These are phyloP conservation scores for Dittrichia graveolens DNA, from an alignment of 129 eudicot species.

Conservation along the genomic window DNA sequence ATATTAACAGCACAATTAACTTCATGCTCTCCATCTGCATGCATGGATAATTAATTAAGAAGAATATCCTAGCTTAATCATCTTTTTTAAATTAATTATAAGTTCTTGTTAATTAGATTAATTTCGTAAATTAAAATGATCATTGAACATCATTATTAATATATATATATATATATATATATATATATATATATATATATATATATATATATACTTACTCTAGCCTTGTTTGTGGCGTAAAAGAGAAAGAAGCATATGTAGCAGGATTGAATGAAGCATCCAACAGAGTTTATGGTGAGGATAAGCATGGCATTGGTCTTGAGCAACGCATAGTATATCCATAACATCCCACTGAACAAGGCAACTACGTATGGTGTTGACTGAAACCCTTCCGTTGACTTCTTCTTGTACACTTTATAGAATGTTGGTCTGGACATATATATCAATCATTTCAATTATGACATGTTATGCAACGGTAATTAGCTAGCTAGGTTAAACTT, in stretches of 20 bases:
- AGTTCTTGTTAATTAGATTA: too few relatives aligned
- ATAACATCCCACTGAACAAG: conserved; percentile 68
- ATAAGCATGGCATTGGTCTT: conserved; percentile 58
- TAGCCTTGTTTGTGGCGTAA: conserved; percentile 51
- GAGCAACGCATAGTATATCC: conserved; percentile 73
- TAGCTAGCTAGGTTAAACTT: too few relatives aligned
- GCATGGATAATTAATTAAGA: too few relatives aligned
- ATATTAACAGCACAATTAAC: conserved; percentile 43
- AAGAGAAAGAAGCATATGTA: conserved; percentile 59
- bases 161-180: too few relatives aligned
- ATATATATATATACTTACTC: conserved; percentile 38
- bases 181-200: too few relatives aligned
- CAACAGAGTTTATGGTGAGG: conserved; percentile 66
- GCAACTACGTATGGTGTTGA: conserved; percentile 68
- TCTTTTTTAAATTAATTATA: too few relatives aligned
- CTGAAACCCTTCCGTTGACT: conserved; percentile 71
- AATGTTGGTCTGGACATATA: conserved; percentile 59
- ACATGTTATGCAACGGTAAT: not conserved
- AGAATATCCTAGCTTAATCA: too few relatives aligned
- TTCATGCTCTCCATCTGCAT: conserved; percentile 57
- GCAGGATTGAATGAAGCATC: conserved; percentile 53
- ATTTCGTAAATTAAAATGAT: not conserved
- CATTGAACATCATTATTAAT: too few relatives aligned
- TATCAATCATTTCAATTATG: not conserved
- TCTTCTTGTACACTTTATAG: conserved; percentile 60